These are phyloP conservation scores for Saturnispora quitensis DNA, from an alignment of 805 yeast species.

Conservation along the genomic window DNA sequence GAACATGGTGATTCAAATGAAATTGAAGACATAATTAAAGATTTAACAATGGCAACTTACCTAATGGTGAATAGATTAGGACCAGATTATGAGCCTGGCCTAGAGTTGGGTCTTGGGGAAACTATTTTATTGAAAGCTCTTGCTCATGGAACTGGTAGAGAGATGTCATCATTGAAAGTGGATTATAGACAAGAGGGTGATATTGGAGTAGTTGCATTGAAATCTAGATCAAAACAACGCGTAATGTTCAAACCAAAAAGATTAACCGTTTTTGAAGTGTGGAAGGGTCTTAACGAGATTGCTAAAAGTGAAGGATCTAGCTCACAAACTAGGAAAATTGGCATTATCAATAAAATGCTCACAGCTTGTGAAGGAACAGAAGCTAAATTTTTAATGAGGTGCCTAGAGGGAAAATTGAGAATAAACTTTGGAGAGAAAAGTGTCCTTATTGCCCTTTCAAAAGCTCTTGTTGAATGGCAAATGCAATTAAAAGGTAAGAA, in stretches of 20 bases:
- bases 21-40: constrained; percentile 18
- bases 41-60: constrained; percentile 65
- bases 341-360: constrained; percentile 70
- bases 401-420: constrained; percentile 85
- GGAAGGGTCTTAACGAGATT: constrained; percentile 61
- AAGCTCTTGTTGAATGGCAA: constrained; percentile 67
- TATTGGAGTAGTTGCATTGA: constrained; percentile 79
- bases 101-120: constrained; percentile 92
- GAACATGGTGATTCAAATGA: constrained; percentile 27
- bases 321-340: constrained; percentile 71
- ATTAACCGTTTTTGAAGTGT: constrained; percentile 64
- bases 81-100: constrained; percentile 85
- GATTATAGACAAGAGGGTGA: constrained; percentile 82
- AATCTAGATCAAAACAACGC: constrained; percentile 76
- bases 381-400: constrained; percentile 83
- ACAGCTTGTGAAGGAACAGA: constrained; percentile 81
- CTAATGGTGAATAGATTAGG: constrained; percentile 83
- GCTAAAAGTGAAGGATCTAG: constrained; percentile 73
- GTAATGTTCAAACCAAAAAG: constrained; percentile 91
- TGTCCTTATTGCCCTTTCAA: constrained; percentile 74
- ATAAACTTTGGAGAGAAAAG: constrained; percentile 94
- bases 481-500: constrained; percentile 22
- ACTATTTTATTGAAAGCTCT: constrained; percentile 80
- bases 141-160: constrained; percentile 82
- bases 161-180: constrained; percentile 55